Evolutionary conservation across 768 basidiomycete species (phyloP).

Genomic region (Tylopilus rubrobrunneus): DNA sequence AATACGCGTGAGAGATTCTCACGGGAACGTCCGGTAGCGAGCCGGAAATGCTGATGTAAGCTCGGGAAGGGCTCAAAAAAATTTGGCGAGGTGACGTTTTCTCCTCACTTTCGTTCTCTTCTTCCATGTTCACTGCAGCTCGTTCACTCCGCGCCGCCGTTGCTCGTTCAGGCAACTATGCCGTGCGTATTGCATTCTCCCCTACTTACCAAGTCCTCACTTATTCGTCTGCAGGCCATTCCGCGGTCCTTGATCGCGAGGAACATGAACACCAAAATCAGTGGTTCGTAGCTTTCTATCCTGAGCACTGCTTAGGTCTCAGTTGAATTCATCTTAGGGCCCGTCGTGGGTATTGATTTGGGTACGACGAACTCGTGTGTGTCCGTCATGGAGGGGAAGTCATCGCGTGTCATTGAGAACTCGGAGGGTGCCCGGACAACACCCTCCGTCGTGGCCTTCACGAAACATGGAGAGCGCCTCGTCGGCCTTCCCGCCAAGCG

Average conservation of each 20-base stretch:
- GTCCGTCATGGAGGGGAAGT: conserved; percentile 93
- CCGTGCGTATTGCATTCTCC: conserved; percentile 38
- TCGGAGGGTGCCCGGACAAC: conserved; percentile 97
- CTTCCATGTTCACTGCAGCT: conserved; percentile 71
- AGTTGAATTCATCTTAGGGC: conserved; percentile 42
- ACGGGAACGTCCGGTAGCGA: conserved; percentile 15
- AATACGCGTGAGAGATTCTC: conserved; percentile 7
- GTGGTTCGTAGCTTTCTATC: conserved; percentile 45
- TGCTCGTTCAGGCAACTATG: conserved; percentile 60
- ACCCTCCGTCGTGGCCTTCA: conserved; percentile 97
- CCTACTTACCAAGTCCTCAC: not conserved
- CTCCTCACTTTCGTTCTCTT: conserved; percentile 34
- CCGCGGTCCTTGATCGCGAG: conserved; percentile 76
- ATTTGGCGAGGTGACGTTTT: conserved; percentile 51
- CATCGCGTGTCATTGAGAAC: conserved; percentile 94
- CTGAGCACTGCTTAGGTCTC: not conserved
- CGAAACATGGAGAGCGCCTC: conserved; percentile 95
- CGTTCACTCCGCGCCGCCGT: conserved; percentile 59
- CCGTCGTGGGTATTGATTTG: conserved; percentile 95
- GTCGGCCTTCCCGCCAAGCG: conserved; percentile 96
- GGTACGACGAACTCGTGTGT: conserved; percentile 93
- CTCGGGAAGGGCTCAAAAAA: conserved; percentile 37
- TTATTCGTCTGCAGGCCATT: conserved; percentile 43
- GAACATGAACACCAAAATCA: conserved; percentile 95
- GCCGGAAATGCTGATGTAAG: conserved; percentile 23